These are phyloP conservation scores for Tricholoma hemisulphureum DNA, from an alignment of 768 basidiomycete species.

Conservation along the genomic window DNA sequence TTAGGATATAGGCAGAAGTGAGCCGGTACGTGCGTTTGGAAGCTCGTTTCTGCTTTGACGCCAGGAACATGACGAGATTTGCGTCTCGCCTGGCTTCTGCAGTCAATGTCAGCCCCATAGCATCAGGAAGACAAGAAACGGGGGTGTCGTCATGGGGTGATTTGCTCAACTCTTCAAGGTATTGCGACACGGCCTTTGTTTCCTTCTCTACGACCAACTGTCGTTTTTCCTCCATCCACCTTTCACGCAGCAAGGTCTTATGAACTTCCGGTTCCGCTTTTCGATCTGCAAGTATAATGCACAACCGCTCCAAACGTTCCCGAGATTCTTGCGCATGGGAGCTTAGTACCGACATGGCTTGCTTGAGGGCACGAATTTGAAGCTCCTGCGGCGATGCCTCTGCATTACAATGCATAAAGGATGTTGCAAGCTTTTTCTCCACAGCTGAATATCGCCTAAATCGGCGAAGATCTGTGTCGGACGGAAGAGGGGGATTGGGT, in stretches of 20 bases:
- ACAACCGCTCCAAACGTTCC: constrained; percentile 40
- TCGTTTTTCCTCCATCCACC: constrained; percentile 52
- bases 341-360: constrained; percentile 41
- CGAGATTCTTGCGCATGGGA: constrained; percentile 46
- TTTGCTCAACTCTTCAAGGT: constrained; percentile 29
- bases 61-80: constrained; percentile 41
- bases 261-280: constrained; percentile 37
- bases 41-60: constrained; percentile 31
- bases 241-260: constrained; percentile 40
- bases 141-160: constrained; percentile 14
- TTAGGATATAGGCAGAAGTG: constrained; percentile 22
- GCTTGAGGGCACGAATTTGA: constrained; percentile 46
- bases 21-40: constrained; percentile 29
- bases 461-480: constrained; percentile 17
- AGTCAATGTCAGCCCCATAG: constrained; percentile 9
- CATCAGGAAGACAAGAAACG: constrained; percentile 1
- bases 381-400: constrained; percentile 42
- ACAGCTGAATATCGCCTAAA: constrained; percentile 43
- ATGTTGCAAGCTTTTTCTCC: constrained; percentile 40
- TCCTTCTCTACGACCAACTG: constrained; percentile 37
- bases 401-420: constrained; percentile 30
- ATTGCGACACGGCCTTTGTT: constrained; percentile 33
- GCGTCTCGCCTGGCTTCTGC: constrained; percentile 27
- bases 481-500: neutral
- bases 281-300: constrained; percentile 35